phyloP scores from a whole-genome alignment of 1,139 yeast species.

The Hyphopichia buzzinii region DNA sequence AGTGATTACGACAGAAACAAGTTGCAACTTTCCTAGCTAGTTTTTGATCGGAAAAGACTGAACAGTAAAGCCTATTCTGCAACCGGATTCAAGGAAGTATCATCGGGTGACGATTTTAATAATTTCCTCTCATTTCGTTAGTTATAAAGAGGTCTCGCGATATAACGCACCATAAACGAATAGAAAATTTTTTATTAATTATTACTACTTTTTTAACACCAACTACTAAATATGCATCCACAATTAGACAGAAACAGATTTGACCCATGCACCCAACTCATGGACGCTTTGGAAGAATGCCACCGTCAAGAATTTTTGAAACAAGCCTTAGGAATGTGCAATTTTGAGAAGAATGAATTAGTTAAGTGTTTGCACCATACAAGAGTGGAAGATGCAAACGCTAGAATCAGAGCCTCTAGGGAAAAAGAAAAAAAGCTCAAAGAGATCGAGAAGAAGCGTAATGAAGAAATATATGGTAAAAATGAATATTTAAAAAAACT shows the following conservation, averaged over 20 bases:
- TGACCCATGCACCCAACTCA: conserved; percentile 70
- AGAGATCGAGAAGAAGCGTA: conserved; percentile 55
- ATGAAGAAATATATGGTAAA: conserved; percentile 81
- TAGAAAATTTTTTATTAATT: neutral
- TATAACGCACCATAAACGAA: neutral
- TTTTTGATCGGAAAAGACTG: too few relatives aligned
- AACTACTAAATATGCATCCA: conserved; percentile 36
- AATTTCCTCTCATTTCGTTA: too few relatives aligned
- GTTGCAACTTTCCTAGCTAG: too few relatives aligned
- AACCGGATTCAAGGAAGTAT: too few relatives aligned
- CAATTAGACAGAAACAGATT: conserved; percentile 46
- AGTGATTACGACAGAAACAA: too few relatives aligned
- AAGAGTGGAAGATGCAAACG: conserved; percentile 64
- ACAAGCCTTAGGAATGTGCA: conserved; percentile 83
- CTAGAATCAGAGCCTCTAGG: conserved; percentile 56
- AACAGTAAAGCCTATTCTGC: too few relatives aligned
- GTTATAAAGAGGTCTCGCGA: too few relatives aligned
- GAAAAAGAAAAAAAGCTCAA: conserved; percentile 56
- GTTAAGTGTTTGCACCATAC: conserved; percentile 78
- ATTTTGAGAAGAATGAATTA: conserved; percentile 77
- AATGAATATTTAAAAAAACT: conserved; percentile 69
- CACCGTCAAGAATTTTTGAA: conserved; percentile 70
- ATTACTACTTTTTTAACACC: neutral
- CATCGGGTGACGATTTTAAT: too few relatives aligned
- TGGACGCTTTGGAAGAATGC: conserved; percentile 88